phyloP scores from a whole-genome alignment of 2,329 filamentous ascomycete species.

The Diaporthe amygdali region DNA sequence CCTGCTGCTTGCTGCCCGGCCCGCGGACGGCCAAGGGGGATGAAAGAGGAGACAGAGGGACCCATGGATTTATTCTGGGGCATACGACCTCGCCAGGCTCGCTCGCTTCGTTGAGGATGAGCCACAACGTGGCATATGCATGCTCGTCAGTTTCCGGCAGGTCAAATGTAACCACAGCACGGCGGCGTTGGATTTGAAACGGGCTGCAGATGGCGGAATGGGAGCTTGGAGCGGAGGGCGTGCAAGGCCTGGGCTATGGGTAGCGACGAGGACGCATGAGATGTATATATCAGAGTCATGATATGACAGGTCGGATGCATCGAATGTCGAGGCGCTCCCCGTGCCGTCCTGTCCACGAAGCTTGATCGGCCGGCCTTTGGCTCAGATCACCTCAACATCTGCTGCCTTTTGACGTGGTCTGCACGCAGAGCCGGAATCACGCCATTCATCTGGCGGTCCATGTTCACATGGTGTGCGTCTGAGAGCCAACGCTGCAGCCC shows the following conservation, averaged over 20 bases:
- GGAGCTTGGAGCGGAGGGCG: not conserved
- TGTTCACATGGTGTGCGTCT: not conserved
- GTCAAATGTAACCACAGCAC: too few relatives aligned
- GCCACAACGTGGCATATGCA: not conserved
- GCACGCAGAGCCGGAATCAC: not conserved
- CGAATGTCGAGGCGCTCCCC: not conserved
- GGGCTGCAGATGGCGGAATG: not conserved
- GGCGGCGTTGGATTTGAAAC: not conserved
- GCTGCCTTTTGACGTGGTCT: not conserved
- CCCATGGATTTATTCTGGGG: constrained; percentile 1
- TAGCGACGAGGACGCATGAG: not conserved
- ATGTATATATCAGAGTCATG: not conserved
- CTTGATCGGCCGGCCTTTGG: not conserved
- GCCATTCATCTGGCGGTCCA: constrained; percentile 2
- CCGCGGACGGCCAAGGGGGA: not conserved
- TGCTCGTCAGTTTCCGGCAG: too few relatives aligned
- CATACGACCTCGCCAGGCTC: not conserved
- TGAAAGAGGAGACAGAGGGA: not conserved
- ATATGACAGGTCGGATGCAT: constrained; percentile 4
- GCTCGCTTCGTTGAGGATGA: constrained; percentile 2
- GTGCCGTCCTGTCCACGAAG: not conserved
- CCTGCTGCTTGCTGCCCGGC: constrained; percentile 1
- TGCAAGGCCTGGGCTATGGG: not conserved
- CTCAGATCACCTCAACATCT: constrained; percentile 6
- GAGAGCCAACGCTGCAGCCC: not conserved